phyloP scores from a whole-genome alignment of 805 yeast genomes.

The Groenewaldozyma salmanticensis region DNA sequence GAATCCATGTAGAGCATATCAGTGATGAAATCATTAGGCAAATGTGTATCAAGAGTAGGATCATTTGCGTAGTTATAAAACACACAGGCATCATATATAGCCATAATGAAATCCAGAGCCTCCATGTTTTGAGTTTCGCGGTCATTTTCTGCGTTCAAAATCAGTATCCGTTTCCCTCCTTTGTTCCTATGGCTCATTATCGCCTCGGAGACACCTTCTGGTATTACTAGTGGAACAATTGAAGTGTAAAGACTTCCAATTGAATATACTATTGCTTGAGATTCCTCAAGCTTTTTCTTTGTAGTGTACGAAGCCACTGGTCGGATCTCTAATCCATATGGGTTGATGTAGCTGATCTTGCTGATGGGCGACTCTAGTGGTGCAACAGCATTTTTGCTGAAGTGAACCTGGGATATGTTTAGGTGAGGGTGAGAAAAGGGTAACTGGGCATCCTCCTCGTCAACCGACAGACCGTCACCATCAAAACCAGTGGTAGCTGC shows the following conservation, averaged over 20 bases:
- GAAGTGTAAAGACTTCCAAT: constrained; percentile 89
- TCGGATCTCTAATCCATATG: constrained; percentile 77
- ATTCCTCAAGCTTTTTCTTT: constrained; percentile 22
- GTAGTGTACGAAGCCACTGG: constrained; percentile 66
- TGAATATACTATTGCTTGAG: constrained; percentile 58
- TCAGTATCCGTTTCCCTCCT: constrained; percentile 45
- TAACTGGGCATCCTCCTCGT: constrained; percentile 47
- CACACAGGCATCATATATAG: constrained; percentile 44
- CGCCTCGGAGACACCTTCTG: constrained; percentile 64
- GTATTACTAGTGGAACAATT: constrained; percentile 56
- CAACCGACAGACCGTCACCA: too few relatives aligned
- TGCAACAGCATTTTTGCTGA: constrained; percentile 37
- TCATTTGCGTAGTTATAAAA: constrained; percentile 34
- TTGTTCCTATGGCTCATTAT: constrained; percentile 29
- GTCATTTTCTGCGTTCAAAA: constrained; percentile 67
- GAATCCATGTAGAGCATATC: constrained; percentile 43
- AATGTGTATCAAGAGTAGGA: background rate
- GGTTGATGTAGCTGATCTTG: constrained; percentile 70
- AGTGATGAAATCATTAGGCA: constrained; percentile 39
- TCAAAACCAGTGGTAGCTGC: background rate
- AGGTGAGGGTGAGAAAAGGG: constrained; percentile 74
- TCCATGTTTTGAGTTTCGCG: constrained; percentile 68
- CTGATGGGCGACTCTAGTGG: constrained; percentile 69
- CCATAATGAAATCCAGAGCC: constrained; percentile 48
- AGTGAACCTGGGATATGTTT: constrained; percentile 62